A percentile compares a stretch with the other conserved stretches of the same genome.
Evolutionary conservation across 257 asterid genomes (phyloP).

Genomic region (Solanum okadae): DNA sequence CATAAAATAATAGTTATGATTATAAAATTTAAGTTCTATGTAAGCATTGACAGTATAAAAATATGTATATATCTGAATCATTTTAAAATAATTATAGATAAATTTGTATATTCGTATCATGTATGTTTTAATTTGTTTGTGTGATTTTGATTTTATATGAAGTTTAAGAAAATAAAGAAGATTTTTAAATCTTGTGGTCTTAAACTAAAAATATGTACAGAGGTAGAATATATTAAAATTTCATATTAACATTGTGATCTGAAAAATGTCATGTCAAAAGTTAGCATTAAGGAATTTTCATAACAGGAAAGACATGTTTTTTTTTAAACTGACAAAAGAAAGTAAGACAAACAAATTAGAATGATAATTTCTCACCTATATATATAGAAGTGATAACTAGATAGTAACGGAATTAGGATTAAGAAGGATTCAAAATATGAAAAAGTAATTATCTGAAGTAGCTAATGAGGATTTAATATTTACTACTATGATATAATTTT

Average conservation of each 20-base stretch:
- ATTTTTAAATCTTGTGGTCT: not conserved
- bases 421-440: too few species aligned
- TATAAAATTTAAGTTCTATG: not conserved
- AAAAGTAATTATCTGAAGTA: too few species aligned
- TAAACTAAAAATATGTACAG: not conserved
- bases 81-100: not conserved
- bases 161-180: not conserved
- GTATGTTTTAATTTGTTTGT: not conserved
- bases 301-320: not conserved
- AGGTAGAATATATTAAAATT: not conserved
- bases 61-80: not conserved
- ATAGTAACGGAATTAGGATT: too few species aligned
- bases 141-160: not conserved
- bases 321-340: not conserved
- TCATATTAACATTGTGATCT: not conserved
- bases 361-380: not conserved
- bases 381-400: not conserved
- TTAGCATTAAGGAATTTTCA: not conserved
- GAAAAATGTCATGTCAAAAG: not conserved
- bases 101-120: not conserved
- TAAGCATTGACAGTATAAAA: not conserved
- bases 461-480: not conserved
- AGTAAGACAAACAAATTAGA: too few species aligned
- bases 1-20: not conserved
- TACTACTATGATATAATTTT: too few species aligned